Conservation (phyloP, 148 eudicot species). For the Chenopodium quinoa region DNA sequence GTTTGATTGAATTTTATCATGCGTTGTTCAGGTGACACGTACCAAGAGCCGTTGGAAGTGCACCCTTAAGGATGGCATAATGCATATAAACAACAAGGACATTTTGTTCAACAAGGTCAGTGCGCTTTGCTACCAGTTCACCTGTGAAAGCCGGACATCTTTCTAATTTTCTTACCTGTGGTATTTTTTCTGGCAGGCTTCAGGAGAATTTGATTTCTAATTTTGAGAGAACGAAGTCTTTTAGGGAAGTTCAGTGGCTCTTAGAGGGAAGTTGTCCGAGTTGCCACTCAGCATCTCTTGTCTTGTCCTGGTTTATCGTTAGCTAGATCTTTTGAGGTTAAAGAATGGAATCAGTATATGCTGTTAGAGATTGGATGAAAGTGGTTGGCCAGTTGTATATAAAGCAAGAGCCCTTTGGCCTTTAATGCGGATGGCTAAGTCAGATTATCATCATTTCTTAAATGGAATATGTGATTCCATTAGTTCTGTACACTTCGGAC, state of each 20-base stretch:
- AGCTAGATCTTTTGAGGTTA: constrained; percentile 26
- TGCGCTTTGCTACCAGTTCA: neutral
- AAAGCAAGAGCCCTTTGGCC: constrained; percentile 35
- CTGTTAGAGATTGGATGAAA: constrained; percentile 23
- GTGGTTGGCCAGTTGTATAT: constrained; percentile 44
- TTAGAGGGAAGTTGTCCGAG: constrained; percentile 7
- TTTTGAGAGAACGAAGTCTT: constrained; percentile 16
- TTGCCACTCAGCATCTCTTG: constrained; percentile 4
- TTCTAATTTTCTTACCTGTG: constrained; percentile 2
- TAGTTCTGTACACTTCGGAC: constrained; percentile 17
- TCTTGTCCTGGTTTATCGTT: constrained; percentile 19
- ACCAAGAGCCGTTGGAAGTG: constrained; percentile 97
- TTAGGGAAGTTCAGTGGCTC: constrained; percentile 18
- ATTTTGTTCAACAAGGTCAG: constrained; percentile 87
- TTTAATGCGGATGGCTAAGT: constrained; percentile 35
- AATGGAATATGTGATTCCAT: constrained; percentile 14
- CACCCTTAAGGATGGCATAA: constrained; percentile 90
- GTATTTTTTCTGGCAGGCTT: constrained; percentile 56
- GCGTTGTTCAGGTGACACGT: constrained; percentile 60
- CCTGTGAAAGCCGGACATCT: neutral
- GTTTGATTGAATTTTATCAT: neutral
- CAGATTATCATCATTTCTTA: constrained; percentile 20
- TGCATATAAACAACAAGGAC: constrained; percentile 94
- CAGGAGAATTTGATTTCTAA: constrained; percentile 90
- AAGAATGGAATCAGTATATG: constrained; percentile 22